Conservation (phyloP, 768 basidiomycete genomes). For the Xanthoconium purpureum region DNA sequence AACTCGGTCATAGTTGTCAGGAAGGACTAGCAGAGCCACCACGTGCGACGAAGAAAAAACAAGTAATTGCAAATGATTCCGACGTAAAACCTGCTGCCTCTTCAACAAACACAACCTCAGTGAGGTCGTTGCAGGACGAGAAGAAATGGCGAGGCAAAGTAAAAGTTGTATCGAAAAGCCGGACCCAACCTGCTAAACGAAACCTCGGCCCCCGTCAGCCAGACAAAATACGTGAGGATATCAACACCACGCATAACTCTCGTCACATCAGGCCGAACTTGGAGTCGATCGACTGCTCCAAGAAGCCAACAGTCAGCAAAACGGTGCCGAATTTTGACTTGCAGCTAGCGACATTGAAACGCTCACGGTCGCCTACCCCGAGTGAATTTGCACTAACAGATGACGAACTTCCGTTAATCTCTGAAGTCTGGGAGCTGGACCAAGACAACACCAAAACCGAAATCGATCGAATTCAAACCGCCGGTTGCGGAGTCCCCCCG, state of each 20-base stretch:
- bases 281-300: conserved; percentile 37
- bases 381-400: conserved; percentile 15
- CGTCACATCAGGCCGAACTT: conserved; percentile 39
- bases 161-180: conserved; percentile 10
- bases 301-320: conserved; percentile 13
- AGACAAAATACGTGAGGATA: conserved; percentile 42
- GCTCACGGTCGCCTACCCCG: conserved; percentile 20
- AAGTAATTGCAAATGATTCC: conserved; percentile 21
- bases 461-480: conserved; percentile 36
- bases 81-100: background rate
- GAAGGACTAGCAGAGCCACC: conserved; percentile 62
- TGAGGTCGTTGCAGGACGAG: conserved; percentile 3
- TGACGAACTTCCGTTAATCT: conserved; percentile 33
- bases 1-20: conserved; percentile 53
- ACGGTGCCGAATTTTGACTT: conserved; percentile 47
- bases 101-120: background rate
- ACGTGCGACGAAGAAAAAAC: conserved; percentile 33
- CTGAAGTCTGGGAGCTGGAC: conserved; percentile 28
- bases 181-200: conserved; percentile 22
- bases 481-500: conserved; percentile 17
- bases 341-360: conserved; percentile 38
- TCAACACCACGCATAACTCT: conserved; percentile 40
- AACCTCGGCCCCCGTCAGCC: conserved; percentile 37
- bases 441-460: conserved; percentile 31
- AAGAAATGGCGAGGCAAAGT: background rate